phyloP scores from a whole-genome alignment of 2,329 filamentous ascomycete genomes.

The Diaporthe batatas region DNA sequence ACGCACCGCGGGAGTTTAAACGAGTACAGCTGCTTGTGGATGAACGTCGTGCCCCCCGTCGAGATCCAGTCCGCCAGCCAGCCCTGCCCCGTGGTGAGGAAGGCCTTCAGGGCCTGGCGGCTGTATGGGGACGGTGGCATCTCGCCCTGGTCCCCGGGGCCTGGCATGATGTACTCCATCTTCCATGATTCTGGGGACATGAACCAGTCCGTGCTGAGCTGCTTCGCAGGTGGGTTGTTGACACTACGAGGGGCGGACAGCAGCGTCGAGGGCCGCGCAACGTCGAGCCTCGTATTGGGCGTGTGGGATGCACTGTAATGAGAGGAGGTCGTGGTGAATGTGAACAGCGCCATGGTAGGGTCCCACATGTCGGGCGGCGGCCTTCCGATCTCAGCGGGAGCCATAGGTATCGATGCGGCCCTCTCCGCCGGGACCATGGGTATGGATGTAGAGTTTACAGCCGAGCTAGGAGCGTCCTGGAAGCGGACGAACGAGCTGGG shows the following conservation, averaged over 20 bases:
- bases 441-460: not conserved
- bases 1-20: conserved; percentile 43
- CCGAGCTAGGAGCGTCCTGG: not conserved
- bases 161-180: not conserved
- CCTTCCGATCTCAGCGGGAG: not conserved
- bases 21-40: conserved; percentile 47
- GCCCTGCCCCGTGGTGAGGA: conserved; percentile 14
- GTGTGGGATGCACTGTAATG: not conserved
- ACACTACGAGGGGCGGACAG: too few species aligned
- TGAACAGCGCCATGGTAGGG: not conserved
- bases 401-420: not conserved
- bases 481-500: conserved; percentile 31
- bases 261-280: not conserved
- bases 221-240: not conserved
- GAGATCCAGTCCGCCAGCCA: conserved; percentile 47
- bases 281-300: not conserved
- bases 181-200: conserved; percentile 32
- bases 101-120: conserved; percentile 1
- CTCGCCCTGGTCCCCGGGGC: not conserved
- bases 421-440: not conserved
- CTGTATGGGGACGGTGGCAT: not conserved
- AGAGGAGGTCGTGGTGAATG: not conserved
- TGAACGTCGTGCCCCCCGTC: conserved; percentile 47
- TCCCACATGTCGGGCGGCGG: conserved; percentile 23
- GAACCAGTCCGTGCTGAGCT: conserved; percentile 38